Evolutionary conservation across 768 basidiomycete genomes (phyloP).

Genomic region (Chlorophyllum brunneum): DNA sequence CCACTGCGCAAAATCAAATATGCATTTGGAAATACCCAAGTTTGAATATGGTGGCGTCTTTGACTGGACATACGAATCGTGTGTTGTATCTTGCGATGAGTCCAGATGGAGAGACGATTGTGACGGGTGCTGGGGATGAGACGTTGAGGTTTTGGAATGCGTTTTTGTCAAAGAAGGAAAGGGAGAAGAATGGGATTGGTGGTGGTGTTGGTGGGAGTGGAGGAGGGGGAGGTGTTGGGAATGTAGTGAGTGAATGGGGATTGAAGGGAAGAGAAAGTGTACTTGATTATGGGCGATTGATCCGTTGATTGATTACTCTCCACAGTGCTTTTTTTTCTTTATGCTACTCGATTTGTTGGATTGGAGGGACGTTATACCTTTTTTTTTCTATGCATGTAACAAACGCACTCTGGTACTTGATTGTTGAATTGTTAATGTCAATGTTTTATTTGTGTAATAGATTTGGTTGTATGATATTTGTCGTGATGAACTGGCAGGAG

Average conservation of each 20-base stretch:
- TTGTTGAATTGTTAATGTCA: too few relatives aligned
- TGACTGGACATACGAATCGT: constrained; percentile 92
- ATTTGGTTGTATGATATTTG: too few relatives aligned
- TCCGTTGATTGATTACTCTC: constrained; percentile 36
- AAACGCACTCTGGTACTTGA: too few relatives aligned
- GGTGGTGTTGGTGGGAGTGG: background rate
- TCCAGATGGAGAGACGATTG: constrained; percentile 96
- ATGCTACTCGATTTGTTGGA: background rate
- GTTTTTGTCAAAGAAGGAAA: constrained; percentile 70
- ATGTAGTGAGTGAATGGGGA: constrained; percentile 1
- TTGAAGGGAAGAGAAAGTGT: constrained; percentile 38
- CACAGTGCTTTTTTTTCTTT: background rate
- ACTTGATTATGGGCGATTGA: constrained; percentile 49
- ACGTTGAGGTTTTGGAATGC: constrained; percentile 98
- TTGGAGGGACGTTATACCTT: too few relatives aligned
- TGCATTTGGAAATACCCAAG: constrained; percentile 95
- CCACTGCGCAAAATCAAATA: constrained; percentile 93
- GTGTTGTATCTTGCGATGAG: constrained; percentile 97
- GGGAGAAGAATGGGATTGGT: constrained; percentile 15
- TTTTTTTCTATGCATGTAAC: too few relatives aligned
- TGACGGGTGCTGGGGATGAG: constrained; percentile 97
- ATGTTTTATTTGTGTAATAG: too few relatives aligned
- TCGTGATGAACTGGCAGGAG: too few relatives aligned
- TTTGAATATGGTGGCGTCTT: constrained; percentile 89
- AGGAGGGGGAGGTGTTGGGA: background rate